Conservation (phyloP, 2,329 filamentous ascomycete genomes). For the Aureobasidium melanogenum region DNA sequence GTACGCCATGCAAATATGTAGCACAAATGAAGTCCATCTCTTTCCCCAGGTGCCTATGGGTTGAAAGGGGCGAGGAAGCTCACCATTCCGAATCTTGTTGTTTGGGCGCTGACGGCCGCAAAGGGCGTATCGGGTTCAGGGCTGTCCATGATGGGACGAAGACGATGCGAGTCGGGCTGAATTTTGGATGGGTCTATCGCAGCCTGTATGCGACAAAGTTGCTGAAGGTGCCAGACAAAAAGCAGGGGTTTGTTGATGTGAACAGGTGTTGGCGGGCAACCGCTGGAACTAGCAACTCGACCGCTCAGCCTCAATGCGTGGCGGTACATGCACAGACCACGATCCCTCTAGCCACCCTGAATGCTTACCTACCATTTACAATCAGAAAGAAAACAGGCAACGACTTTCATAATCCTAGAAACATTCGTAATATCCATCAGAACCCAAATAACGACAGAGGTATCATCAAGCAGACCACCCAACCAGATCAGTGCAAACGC, state of each 20-base stretch:
- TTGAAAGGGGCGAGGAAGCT: constrained; percentile 21
- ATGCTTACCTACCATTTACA: background rate
- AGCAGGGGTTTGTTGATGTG: constrained; percentile 10
- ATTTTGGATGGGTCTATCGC: background rate
- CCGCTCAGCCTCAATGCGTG: background rate
- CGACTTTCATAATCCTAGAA: background rate
- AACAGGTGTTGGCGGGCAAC: constrained; percentile 2
- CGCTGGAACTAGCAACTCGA: background rate
- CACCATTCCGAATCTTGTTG: constrained; percentile 64
- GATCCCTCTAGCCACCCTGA: background rate
- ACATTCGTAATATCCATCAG: background rate
- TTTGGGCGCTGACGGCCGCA: constrained; percentile 79
- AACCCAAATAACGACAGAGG: background rate
- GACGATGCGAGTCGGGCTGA: constrained; percentile 10
- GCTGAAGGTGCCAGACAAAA: background rate
- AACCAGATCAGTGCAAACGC: background rate
- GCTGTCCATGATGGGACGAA: constrained; percentile 60
- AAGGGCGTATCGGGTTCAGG: constrained; percentile 89
- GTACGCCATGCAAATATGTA: too few relatives aligned
- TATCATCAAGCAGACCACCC: constrained; percentile 2
- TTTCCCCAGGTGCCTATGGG: background rate
- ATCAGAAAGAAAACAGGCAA: background rate
- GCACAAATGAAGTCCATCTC: background rate
- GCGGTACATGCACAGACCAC: background rate
- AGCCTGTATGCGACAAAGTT: background rate